phyloP scores from a whole-genome alignment of 306 rosid genomes.

The Cucumis melo region DNA sequence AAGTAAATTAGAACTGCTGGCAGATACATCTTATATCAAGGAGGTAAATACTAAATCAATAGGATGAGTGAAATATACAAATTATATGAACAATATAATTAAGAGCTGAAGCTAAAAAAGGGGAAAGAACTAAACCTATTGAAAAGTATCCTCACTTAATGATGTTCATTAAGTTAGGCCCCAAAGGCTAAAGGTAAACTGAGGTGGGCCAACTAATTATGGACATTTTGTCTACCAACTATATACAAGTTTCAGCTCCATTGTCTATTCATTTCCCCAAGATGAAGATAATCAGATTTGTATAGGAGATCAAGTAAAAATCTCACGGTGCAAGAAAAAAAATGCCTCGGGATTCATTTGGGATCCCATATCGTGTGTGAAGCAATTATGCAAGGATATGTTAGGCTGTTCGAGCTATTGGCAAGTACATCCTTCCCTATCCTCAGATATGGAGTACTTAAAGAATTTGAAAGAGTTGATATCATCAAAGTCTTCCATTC shows the following conservation, averaged over 20 bases:
- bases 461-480: neutral
- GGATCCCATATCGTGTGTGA: neutral
- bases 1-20: neutral
- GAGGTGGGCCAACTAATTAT: neutral
- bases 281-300: neutral
- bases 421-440: neutral
- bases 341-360: neutral
- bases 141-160: neutral
- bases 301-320: neutral
- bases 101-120: neutral
- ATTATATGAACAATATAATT: neutral
- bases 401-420: neutral
- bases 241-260: conserved; percentile 5
- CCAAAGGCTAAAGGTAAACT: neutral
- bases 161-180: neutral
- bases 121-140: neutral
- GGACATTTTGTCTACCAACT: neutral
- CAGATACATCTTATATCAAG: neutral
- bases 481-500: neutral
- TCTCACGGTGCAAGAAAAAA: neutral
- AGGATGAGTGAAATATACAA: neutral
- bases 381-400: neutral
- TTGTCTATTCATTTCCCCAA: neutral
- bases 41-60: neutral
- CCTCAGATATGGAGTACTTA: neutral